Base-by-base conservation (phyloP, 139 green algal genomes). In the Coccomyxa sp. region DNA sequence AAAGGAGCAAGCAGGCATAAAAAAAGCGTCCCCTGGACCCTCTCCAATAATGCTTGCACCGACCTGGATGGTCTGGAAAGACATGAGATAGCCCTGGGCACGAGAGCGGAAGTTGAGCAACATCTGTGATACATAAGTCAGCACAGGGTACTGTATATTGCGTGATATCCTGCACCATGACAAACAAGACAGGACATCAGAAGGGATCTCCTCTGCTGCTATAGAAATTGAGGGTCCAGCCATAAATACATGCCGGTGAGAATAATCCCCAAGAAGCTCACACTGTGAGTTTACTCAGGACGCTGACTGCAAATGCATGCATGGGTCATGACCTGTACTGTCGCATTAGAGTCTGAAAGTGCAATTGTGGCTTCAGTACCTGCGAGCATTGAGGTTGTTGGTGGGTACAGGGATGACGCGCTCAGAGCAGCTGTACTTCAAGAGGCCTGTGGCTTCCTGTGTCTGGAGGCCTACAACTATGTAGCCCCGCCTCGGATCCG, bases 401-500 rank as follows among this genome's bases (percentile, higher is more conserved):
- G 90, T 94, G 18, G 91, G 88, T 21, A 94, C 75, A 0, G 91
- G 76, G 15, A 91, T 68, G 10, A 92, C 79, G 13, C 89, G 84
- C 25, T 66, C 67, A 32, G 83, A 88, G 87, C 90, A 94, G 28
- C 83, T 76, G 79, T 92, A 93, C 63, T 85, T 81, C 10, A 95
- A 75, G 66, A 92, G 77, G 3, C 78, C 77, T 57, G 88, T 67
- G 13, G 88, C 89, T 57, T 89, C 85, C 21, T 58, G 63, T 9
- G 87, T 92, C 77, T 89, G 84, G 31, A 91, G 76, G 85, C 92
- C 86, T 82, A 90, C 89, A n/a, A 92, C 86, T 10, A 90, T 83
- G 60, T 87, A 85, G 13, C 85, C 82, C 60, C 59, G 84, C 17
- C 85, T 38, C 4, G 76, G 57, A 58, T 81, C 77, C 1, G 45